Conservation (phyloP, 202 grass and related monocot species). For the Alloteropsis angusta region DNA sequence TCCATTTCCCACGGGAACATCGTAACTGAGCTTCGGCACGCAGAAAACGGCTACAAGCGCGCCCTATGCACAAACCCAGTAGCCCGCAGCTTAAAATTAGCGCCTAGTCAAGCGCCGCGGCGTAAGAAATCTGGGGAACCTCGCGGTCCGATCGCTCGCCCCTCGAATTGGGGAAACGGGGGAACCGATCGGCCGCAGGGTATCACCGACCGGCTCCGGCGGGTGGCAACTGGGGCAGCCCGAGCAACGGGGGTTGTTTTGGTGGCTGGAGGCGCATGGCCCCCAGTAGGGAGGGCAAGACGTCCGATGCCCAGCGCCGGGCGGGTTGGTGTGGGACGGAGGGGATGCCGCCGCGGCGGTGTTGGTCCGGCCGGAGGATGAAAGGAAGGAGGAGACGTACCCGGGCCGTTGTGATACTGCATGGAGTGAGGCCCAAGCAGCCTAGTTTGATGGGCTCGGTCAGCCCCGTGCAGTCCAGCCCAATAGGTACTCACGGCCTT, state of each 20-base stretch:
- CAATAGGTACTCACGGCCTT: too few species aligned
- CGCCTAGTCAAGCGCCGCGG: not conserved
- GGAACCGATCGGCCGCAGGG: not conserved
- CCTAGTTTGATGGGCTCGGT: too few species aligned
- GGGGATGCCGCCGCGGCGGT: not conserved
- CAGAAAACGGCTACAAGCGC: not conserved
- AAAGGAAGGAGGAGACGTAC: not conserved
- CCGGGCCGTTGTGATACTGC: not conserved
- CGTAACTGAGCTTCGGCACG: not conserved
- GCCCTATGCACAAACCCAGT: not conserved
- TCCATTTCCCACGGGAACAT: slow-evolving; percentile 29
- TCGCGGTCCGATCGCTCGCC: not conserved
- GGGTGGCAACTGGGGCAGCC: not conserved
- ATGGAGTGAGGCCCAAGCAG: not conserved
- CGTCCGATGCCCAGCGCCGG: not conserved
- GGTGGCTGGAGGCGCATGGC: not conserved
- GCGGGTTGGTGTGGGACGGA: not conserved
- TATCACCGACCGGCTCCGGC: not conserved
- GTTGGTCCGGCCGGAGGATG: not conserved
- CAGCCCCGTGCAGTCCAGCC: too few species aligned
- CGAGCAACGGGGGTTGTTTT: not conserved
- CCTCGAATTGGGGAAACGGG: not conserved
- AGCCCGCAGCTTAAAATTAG: not conserved
- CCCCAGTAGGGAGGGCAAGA: not conserved
- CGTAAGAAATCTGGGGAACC: not conserved